Conservation (phyloP, 75 land plant genomes). For the Gnetum montanum region DNA sequence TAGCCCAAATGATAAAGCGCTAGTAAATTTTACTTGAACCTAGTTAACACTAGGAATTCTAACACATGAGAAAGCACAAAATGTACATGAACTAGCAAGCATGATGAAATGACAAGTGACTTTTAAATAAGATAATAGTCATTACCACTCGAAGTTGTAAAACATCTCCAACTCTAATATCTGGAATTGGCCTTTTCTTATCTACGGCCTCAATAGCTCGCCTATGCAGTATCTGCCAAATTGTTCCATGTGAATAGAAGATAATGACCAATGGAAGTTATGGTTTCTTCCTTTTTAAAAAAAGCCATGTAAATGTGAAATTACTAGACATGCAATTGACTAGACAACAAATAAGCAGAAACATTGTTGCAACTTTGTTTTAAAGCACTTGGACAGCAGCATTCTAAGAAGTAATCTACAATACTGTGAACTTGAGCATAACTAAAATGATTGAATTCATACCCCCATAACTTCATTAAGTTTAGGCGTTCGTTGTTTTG, state of each 20-base stretch:
- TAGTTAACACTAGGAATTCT: too few relatives aligned
- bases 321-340: not conserved
- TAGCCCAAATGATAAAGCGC: too few relatives aligned
- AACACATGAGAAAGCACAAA: slow-evolving; percentile 10
- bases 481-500: slow-evolving; percentile 38
- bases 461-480: slow-evolving; percentile 83
- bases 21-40: too few relatives aligned
- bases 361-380: not conserved
- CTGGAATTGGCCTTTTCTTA: slow-evolving; percentile 54
- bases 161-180: slow-evolving; percentile 73
- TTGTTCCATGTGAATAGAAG: not conserved
- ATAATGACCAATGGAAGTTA: not conserved
- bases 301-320: not conserved
- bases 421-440: not conserved
- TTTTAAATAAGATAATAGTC: too few relatives aligned
- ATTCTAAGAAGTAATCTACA: too few relatives aligned
- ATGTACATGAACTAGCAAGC: not conserved
- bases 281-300: not conserved
- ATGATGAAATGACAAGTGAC: not conserved
- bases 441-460: not conserved
- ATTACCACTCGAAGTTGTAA: slow-evolving; percentile 81
- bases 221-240: slow-evolving; percentile 57
- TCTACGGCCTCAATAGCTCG: slow-evolving; percentile 72
- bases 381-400: too few relatives aligned
- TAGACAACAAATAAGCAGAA: not conserved